phyloP scores from a whole-genome alignment of 305 asterid genomes.

The Fraxinus xanthoxyloides region DNA sequence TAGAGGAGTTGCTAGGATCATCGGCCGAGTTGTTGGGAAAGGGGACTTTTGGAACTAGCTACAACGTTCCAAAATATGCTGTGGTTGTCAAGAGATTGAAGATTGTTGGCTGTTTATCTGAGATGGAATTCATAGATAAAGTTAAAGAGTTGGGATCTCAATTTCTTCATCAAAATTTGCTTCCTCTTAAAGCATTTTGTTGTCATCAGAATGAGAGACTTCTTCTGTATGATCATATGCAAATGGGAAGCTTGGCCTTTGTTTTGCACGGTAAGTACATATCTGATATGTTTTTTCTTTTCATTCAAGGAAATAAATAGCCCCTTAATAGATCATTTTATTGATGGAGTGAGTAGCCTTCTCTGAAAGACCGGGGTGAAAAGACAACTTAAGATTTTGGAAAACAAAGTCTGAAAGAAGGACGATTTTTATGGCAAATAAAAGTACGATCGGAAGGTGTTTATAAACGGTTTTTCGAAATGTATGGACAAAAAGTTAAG shows the following conservation, averaged over 20 bases:
- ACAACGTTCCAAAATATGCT: conserved; percentile 10
- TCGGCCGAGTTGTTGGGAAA: conserved; percentile 13
- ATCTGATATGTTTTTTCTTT: neutral
- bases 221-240: conserved; percentile 26
- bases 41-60: conserved; percentile 22
- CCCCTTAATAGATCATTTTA: neutral
- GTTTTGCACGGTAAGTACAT: conserved; percentile 26
- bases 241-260: conserved; percentile 28
- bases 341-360: neutral
- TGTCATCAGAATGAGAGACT: conserved; percentile 21
- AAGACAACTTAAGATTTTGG: neutral
- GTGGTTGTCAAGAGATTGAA: conserved; percentile 25
- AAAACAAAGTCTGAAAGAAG: neutral
- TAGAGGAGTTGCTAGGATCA: conserved; percentile 18
- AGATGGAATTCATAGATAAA: conserved; percentile 18
- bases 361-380: neutral
- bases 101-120: conserved; percentile 5
- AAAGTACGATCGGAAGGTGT: neutral
- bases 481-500: neutral
- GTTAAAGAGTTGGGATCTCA: conserved; percentile 17
- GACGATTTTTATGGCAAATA: neutral
- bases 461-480: no score
- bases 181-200: conserved; percentile 25
- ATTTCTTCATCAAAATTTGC: conserved; percentile 24
- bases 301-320: neutral